Conservation (phyloP, 106 monocot genomes). For the Dioscorea alata region DNA sequence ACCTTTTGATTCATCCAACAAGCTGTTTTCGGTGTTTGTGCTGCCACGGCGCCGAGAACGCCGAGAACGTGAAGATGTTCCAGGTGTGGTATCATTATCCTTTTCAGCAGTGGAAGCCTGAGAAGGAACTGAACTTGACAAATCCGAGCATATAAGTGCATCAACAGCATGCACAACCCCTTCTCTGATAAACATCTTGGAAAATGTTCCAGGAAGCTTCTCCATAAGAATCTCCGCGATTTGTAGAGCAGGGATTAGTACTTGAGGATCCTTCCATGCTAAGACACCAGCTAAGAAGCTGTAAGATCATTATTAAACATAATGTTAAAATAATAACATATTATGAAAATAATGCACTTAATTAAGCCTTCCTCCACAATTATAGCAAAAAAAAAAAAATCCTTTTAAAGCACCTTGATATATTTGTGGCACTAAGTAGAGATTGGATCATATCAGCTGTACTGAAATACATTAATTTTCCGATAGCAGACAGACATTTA, state of each 20-base stretch:
- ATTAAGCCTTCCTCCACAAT: not conserved
- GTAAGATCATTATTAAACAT: slow-evolving; percentile 6
- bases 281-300: slow-evolving; percentile 96
- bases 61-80: slow-evolving; percentile 67
- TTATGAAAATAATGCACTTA: not conserved
- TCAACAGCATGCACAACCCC: slow-evolving; percentile 98
- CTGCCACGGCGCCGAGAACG: slow-evolving; percentile 61
- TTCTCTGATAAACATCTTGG: slow-evolving; percentile 94
- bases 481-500: slow-evolving; percentile 84
- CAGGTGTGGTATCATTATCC: slow-evolving; percentile 39
- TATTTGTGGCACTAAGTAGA: slow-evolving; percentile 63
- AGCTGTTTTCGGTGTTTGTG: slow-evolving; percentile 33
- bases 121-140: slow-evolving; percentile 33
- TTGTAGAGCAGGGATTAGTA: slow-evolving; percentile 88
- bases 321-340: not conserved
- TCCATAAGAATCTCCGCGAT: slow-evolving; percentile 94
- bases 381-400: too few relatives aligned
- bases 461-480: slow-evolving; percentile 93
- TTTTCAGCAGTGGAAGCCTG: slow-evolving; percentile 43
- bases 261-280: slow-evolving; percentile 98
- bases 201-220: slow-evolving; percentile 86
- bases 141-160: slow-evolving; percentile 53
- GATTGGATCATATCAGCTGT: slow-evolving; percentile 85
- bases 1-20: slow-evolving; percentile 59
- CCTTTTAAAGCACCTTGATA: slow-evolving; percentile 56